These are phyloP conservation scores for Calonectria naviculata DNA, from an alignment of 2,329 filamentous ascomycete species.

Conservation along the genomic window DNA sequence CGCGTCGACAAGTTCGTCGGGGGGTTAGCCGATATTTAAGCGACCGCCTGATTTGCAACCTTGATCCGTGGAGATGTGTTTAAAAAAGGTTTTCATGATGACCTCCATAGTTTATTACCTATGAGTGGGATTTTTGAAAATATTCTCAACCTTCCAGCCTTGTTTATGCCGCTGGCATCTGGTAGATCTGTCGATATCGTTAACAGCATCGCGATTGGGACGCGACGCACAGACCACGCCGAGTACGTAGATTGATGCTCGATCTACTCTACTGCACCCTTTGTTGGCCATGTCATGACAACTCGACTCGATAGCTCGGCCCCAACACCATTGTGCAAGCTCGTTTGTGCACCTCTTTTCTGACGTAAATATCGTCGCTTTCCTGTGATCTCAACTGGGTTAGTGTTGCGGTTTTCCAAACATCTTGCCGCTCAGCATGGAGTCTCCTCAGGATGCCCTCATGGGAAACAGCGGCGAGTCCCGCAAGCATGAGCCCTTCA, in stretches of 20 bases:
- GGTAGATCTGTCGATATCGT: neutral
- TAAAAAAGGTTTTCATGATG: neutral
- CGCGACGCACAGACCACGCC: neutral
- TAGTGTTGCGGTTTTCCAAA: neutral
- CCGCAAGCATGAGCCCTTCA: constrained; percentile 65
- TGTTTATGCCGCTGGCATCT: neutral
- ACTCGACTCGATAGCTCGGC: neutral
- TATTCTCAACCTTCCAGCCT: no score
- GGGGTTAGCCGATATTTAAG: constrained; percentile 40
- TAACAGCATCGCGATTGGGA: neutral
- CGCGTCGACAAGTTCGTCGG: constrained; percentile 23
- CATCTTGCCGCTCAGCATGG: constrained; percentile 36
- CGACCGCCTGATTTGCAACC: constrained; percentile 7
- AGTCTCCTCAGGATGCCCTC: constrained; percentile 43
- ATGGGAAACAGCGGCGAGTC: constrained; percentile 43
- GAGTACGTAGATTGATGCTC: neutral
- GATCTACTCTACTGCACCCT: neutral
- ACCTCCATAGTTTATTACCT: neutral
- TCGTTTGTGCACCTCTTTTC: neutral
- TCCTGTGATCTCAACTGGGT: neutral
- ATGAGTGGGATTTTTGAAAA: neutral
- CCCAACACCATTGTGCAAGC: neutral
- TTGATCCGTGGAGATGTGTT: neutral
- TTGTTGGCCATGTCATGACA: neutral
- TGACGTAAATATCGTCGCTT: neutral